Base-by-base conservation (phyloP, 331 rosid genomes). In the Phaseolus coccineus region DNA sequence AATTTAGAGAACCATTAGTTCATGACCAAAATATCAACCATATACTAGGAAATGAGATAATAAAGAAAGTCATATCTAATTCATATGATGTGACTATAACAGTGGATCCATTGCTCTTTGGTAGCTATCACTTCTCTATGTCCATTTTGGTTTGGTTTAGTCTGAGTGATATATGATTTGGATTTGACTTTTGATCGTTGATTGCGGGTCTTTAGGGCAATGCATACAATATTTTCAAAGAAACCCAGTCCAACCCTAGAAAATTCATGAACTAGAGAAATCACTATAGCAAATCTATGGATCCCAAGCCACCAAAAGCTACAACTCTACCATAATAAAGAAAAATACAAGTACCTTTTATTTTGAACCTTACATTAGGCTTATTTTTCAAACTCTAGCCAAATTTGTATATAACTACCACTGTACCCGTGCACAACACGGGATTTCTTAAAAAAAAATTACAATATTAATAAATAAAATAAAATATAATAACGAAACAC, bases 151-250 rank as follows among this genome's bases (percentile, higher is more conserved):
- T 39, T 67, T 79, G 6, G 39, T 33, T 61, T 48, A 55, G 65
- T 59, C 56, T 3, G 62, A 69, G 48, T 0, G 8, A 27, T 62
- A 39, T 6, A 37, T 5, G 37, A 11, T 22, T 19, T 19, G 22
- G 22, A 19, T 19, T 19, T 67, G 19, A 42, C 51, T 67, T 53
- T 40, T 73, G 74, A 80, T 68, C 74, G 42, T 33, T 73, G 51
- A 27, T 56, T 68, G 61, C 77, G 8, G 55, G 77, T 81, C 73
- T 69, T 81, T 3, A 6, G 72, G 77, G 47, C 31, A 74, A 68
- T 67, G 6, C 73, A 52, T 39, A 19, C 12, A 56, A 44, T 64
- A 66, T 25, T 53, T 57, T 67, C 72, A 25, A 33, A 25, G 19
- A 68, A 56, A 73, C 35, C 51, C 47, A 48, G 12, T 71, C 3